phyloP scores from a whole-genome alignment of 805 yeast genomes.

The Ascoidea asiatica region DNA sequence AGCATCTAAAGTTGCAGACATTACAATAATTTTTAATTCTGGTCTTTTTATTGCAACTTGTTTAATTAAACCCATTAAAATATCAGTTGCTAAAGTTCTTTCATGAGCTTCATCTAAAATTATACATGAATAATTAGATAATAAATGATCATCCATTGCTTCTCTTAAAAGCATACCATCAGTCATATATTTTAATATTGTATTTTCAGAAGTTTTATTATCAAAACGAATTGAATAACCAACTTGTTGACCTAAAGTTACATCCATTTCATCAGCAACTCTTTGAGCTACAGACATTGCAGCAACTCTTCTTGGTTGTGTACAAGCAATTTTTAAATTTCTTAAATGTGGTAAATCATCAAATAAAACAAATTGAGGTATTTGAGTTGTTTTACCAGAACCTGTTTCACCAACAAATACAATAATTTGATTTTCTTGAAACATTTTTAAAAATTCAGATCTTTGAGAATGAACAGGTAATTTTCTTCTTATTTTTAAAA shows the following conservation, averaged over 20 bases:
- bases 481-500: conserved; percentile 66
- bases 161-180: conserved; percentile 97
- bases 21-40: conserved; percentile 81
- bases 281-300: conserved; percentile 98
- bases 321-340: conserved; percentile 67
- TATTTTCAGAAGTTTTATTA: conserved; percentile 67
- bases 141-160: conserved; percentile 91
- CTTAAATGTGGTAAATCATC: conserved; percentile 86
- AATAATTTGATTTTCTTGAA: conserved; percentile 84
- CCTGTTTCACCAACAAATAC: conserved; percentile 99
- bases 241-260: conserved; percentile 80
- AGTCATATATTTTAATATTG: conserved; percentile 90
- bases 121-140: conserved; percentile 73
- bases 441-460: conserved; percentile 72
- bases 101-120: conserved; percentile 97
- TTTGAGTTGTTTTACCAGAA: conserved; percentile 97
- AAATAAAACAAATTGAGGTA: conserved; percentile 86
- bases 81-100: conserved; percentile 93
- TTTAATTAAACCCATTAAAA: conserved; percentile 86
- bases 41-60: conserved; percentile 69
- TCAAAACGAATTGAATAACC: conserved; percentile 95
- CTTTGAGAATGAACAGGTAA: conserved; percentile 93
- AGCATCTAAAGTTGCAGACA: conserved; percentile 98
- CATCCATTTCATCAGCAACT: conserved; percentile 97
- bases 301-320: conserved; percentile 89